Base-by-base conservation (phyloP, 306 rosid genomes). In the Vigna angularis region DNA sequence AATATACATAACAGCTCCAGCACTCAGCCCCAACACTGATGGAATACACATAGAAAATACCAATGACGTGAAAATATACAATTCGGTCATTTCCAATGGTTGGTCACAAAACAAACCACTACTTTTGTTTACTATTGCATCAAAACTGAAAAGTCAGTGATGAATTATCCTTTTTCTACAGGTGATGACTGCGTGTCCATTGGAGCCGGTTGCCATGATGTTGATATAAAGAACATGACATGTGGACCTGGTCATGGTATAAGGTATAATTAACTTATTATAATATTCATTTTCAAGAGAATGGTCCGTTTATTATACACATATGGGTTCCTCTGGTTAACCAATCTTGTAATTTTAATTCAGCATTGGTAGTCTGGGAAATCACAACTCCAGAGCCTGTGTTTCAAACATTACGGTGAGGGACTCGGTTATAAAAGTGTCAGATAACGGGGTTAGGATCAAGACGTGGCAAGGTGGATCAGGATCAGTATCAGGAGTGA, bases 401-500 rank as follows among this genome's bases (percentile, higher is more conserved):
- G 98, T 95, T 17, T 61, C 88, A 45, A 91, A 95, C 84, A 83
- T 95, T 10, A 88, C 89, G 0, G 97, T 95, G 18, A 78, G 89
- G 59, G 98, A 95, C 83, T 95, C 98, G 1, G 74, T 79, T 15
- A 95, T 95, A 17, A 91, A 85, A 70, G 49, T 22, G 53, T 67
- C 98, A 6, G 88, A 86, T 32, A 91, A 95, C 38, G 98, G 98
- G 36, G 97, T 91, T 1, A 83, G 98, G 66, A 92, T 95, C 82
- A 95, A 95, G 90, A 95, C 98, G 14, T 95, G 98, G 98, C 98
- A 95, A 76, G 98, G 98, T 6, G 98, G 98, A 71, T 92, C 89
- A 17, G 98, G 98, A 71, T 70, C 88, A 1, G 98, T 95, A 61
- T 83, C 85, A 0, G 89, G 93, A 18, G 85, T 95, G 38, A 88